Base-by-base conservation (phyloP, 2,329 filamentous ascomycete species). In the Dactylellina sp. region DNA sequence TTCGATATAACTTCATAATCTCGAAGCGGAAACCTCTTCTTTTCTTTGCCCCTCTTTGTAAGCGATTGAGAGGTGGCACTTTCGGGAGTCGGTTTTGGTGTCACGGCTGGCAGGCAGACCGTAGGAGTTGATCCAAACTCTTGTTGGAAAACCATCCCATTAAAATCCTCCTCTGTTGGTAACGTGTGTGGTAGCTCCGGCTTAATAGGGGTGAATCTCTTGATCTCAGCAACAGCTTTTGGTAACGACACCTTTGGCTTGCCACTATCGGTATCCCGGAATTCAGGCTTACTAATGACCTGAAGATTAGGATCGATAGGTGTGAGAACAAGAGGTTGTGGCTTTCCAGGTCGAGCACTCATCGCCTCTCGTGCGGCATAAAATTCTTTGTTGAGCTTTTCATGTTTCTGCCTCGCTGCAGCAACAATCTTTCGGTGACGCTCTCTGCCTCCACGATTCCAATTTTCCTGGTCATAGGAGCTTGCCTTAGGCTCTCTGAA, bases 41-140 rank as follows among this genome's bases (percentile, higher is more conserved):
- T 57, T 24, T 61, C 55, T 20, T 62, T 66, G 18, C 50, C 50
- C 12, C 55, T 49, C 20, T 55, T 53, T 2, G 14, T 37, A 12
- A 6, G 24, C n/a, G 28, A n/a, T 24, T 25, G 40, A 42, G 32
- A 35, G 24, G 37, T 40, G 2, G 37, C 25, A 37, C 28, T 46
- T 16, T 50, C 22, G 22, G 40, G 35, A 24, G 18, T 37, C 22
- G 22, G 22, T 32, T 37, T 56, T 52, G 46, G 61, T 28, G 22
- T 14, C 18, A 55, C 52, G 9, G 55, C 57, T 7, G 77, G 77
- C 24, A 78, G 60, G 22, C 75, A 77, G 24, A 78, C 77, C 1
- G 72, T 76, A 6, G 77, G 77, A 6, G 75, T 77, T 16, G 77
- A 78, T 32, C 77, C 77, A 59, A 78, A 78, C 37, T 76, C 77